Evolutionary conservation across 1,284 basidiomycete genomes (phyloP), one percentile per base, ranked within the genome.

Genomic region (Fomitopsis palustris): DNA sequence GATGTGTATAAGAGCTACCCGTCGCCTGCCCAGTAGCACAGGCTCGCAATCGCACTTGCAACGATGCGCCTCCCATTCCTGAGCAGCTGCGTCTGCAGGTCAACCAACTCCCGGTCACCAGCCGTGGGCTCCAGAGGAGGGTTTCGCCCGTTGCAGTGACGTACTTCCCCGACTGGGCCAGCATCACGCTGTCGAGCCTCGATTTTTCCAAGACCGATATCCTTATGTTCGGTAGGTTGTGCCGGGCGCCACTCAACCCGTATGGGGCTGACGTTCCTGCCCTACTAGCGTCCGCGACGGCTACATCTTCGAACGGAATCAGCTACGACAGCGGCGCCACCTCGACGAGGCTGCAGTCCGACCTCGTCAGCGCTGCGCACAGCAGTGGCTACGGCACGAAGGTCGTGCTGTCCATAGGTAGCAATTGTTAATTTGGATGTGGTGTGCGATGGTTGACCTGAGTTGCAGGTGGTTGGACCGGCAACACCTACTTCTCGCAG

Each of bases 131-230:
- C 27, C 39, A 55, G 25, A 35, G 4, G 49, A 33, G 49, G 47
- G 61, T 64, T 0, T 54, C 62, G 3, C 69, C 70, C 35, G 67
- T 76, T 8, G 73, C 74, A 8, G 75, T 75, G 29, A 82, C 80
- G 0, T 90, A 90, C 75, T 91, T 86, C 69, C 80, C 83, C 57
- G 85, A 90, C 67, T 93, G 91, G 91, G 79, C 81, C 14, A 78
- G 77, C 1, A 75, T 74, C 57, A 71, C 87, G n/a, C 89, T 90
- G 3, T 83, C 87, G 70, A 73, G 74, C 8, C 74, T 93, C 58
- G 82, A 93, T 71, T 93, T 83, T 70, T 79, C 78, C 60, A 82
- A 85, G 65, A 89, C 88, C 64, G 87, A 92, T 71, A 81, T 91
- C 57, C 73, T 93, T 56, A 84, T 87, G 72, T 93, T 85, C 66